Percentiles rank a stretch among this genome's conserved stretches.
These are phyloP conservation scores for Sarcodon sp. DNA, from an alignment of 768 basidiomycete genomes.

Conservation along the genomic window DNA sequence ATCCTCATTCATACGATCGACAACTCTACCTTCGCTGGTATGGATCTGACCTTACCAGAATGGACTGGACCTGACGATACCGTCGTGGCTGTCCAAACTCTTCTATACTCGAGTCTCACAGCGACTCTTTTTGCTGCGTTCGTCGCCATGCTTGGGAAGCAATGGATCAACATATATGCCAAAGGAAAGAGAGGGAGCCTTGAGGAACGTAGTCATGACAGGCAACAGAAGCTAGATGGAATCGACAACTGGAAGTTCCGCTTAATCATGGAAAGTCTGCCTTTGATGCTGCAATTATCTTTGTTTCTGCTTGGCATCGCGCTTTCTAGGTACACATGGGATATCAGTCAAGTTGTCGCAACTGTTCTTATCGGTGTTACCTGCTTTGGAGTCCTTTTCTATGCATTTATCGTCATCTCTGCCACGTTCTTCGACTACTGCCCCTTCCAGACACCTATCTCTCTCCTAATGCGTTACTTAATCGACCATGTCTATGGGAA, in stretches of 20 bases:
- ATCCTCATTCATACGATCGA: slow-evolving; percentile 4
- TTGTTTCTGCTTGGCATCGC: slow-evolving; percentile 11
- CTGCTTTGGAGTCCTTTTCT: slow-evolving; percentile 7
- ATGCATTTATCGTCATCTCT: slow-evolving; percentile 9
- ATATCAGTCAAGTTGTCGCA: slow-evolving; percentile 3
- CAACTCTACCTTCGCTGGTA: slow-evolving; percentile 3
- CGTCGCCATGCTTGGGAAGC: slow-evolving; percentile 10
- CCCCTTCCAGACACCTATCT: slow-evolving; percentile 11
- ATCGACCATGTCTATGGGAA: too few relatives aligned
- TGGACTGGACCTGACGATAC: slow-evolving; percentile 9
- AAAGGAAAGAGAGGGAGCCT: slow-evolving; percentile 3
- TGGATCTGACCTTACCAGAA: slow-evolving; percentile 1
- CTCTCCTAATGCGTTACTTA: slow-evolving; percentile 8
- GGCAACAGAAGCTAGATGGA: slow-evolving; percentile 10
- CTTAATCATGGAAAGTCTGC: slow-evolving; percentile 6
- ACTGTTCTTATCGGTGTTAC: slow-evolving; percentile 6
- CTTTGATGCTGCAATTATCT: slow-evolving; percentile 11
- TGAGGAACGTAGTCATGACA: slow-evolving; percentile 7
- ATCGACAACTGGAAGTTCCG: slow-evolving; percentile 10
- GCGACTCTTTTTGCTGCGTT: slow-evolving; percentile 13
- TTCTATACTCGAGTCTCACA: slow-evolving; percentile 11
- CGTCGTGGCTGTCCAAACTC: slow-evolving; percentile 8
- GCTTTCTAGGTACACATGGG: slow-evolving; percentile 8
- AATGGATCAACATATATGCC: slow-evolving; percentile 5
- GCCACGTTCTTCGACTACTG: slow-evolving; percentile 6